Base-by-base conservation (phyloP, 306 rosid species). In the Vigna reflexopilosa region DNA sequence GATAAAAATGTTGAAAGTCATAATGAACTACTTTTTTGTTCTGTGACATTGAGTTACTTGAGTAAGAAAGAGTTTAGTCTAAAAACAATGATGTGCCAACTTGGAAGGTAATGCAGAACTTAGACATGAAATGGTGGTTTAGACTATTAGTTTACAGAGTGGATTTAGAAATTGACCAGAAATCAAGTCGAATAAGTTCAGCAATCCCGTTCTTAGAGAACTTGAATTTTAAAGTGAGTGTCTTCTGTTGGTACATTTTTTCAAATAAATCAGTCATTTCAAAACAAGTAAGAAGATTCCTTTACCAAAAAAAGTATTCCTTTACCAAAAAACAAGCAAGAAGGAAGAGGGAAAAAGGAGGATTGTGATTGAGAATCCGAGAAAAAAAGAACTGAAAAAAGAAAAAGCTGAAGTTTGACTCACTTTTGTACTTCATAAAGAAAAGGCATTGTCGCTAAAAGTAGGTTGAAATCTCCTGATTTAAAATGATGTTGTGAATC, bases 361-460 rank as follows among this genome's bases (percentile, higher is more conserved):
- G 36, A 81, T 80, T 79, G 82, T 40, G 28, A 70, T 36, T 62
- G 42, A 78, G 87, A 88, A 85, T 88, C 87, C 89, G 78, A 90
- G 78, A 73, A 67, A 73, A 85, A 64, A 57, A 7, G 42, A 65
- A 64, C 8, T 45, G 28, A 20, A 56, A 72, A 80, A 80, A 85
- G 87, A 61, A 80, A 86, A 88, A 81, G 88, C 56, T 57, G 73
- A 87, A 87, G 86, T 32, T 76, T 63, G 80, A 82, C 81, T 81
- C 70, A 20, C 72, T 44, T 69, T 74, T 40, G 67, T 72, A 67
- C 77, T 82, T 72, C 36, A 32, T 51, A 73, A 79, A 75, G 77
- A 20, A 52, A 81, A 70, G 70, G 67, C 67, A 76, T 64, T 70
- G 50, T 61, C 70, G 17, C 71, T 49, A 45, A 74, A 80, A 80